phyloP scores from a whole-genome alignment of 768 basidiomycete species.

The Boletus fagicola region DNA sequence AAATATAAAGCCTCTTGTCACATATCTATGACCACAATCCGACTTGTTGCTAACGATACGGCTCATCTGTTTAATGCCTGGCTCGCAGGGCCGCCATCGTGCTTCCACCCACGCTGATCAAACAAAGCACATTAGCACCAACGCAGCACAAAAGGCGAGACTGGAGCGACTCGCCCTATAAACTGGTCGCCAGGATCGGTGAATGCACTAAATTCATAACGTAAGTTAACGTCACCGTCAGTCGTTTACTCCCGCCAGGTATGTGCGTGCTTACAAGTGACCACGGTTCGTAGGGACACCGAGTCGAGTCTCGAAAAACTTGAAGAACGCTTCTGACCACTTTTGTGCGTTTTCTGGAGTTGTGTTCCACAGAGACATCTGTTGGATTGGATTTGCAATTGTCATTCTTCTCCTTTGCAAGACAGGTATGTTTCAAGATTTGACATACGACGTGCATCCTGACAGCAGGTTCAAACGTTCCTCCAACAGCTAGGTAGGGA shows the following conservation, averaged over 20 bases:
- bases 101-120: conserved; percentile 2
- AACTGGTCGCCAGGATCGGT: conserved; percentile 7
- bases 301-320: conserved; percentile 52
- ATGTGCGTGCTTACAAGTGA: conserved; percentile 44
- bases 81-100: conserved; percentile 1
- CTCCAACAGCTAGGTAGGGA: conserved; percentile 54
- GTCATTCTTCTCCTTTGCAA: neutral
- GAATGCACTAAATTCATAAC: neutral
- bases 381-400: neutral
- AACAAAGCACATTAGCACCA: neutral
- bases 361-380: conserved; percentile 47
- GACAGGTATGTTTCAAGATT: neutral
- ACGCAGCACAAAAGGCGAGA: neutral
- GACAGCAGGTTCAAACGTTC: conserved; percentile 63
- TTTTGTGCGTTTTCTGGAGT: conserved; percentile 43
- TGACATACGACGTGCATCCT: conserved; percentile 30
- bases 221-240: neutral
- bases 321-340: conserved; percentile 54
- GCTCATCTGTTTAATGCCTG: neutral
- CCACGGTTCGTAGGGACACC: conserved; percentile 48
- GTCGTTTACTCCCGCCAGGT: too few relatives aligned
- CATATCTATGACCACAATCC: too few relatives aligned
- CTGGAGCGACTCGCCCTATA: neutral
- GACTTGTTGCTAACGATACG: neutral
- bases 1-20: too few relatives aligned